A percentile compares a stretch with the other conserved stretches of the same genome.
Conservation (phyloP, 2,329 filamentous ascomycete genomes). For the Drechslerella dactyloides region DNA sequence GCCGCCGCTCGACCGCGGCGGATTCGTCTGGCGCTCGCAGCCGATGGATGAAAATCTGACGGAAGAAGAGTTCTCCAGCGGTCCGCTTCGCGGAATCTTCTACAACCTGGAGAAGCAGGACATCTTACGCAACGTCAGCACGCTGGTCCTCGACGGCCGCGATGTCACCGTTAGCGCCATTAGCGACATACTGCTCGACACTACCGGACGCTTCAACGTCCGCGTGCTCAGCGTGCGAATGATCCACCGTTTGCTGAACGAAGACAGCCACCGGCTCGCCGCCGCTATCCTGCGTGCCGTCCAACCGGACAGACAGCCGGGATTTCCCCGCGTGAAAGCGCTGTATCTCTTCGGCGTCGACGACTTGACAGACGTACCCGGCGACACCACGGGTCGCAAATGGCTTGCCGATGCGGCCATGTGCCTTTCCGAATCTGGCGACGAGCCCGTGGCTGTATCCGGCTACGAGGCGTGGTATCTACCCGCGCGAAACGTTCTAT, state of each 20-base stretch:
- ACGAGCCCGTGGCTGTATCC: not conserved
- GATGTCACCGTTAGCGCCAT: slow-evolving; percentile 15
- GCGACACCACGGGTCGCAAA: not conserved
- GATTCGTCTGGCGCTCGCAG: slow-evolving; percentile 36
- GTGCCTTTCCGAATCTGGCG: not conserved
- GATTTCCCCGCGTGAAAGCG: slow-evolving; percentile 20
- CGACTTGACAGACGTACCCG: not conserved
- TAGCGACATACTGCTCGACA: slow-evolving; percentile 29
- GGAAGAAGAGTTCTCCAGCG: slow-evolving; percentile 32
- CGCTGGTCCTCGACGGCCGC: slow-evolving; percentile 28
- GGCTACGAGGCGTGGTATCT: slow-evolving; percentile 32
- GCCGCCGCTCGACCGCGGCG: slow-evolving; percentile 25
- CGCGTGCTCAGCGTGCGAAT: slow-evolving; percentile 18
- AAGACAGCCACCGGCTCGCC: not conserved
- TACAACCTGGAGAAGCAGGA: slow-evolving; percentile 21
- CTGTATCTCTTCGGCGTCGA: slow-evolving; percentile 21
- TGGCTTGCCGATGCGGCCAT: not conserved
- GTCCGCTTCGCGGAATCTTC: slow-evolving; percentile 29
- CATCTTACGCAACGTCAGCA: slow-evolving; percentile 25
- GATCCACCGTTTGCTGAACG: not conserved
- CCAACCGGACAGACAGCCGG: not conserved
- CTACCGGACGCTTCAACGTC: slow-evolving; percentile 19
- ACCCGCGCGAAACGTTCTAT: not conserved
- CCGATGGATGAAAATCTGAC: slow-evolving; percentile 33
- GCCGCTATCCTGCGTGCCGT: slow-evolving; percentile 1